Base-by-base conservation (phyloP, 2,329 filamentous ascomycete genomes). In the Aspergillus uvarum region DNA sequence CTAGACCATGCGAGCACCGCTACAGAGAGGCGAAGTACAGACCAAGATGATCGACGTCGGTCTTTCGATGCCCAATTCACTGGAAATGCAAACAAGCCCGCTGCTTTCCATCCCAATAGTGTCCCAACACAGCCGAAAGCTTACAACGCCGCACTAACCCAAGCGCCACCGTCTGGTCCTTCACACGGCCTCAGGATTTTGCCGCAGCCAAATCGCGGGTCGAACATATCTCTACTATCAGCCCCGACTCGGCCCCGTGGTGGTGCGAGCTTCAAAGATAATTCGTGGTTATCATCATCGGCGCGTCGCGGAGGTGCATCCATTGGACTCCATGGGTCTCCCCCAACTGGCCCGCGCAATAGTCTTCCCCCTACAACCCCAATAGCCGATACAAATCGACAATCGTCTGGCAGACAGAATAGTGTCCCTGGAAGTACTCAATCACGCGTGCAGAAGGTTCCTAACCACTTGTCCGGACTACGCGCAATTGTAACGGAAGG, bases 211-310 rank as follows among this genome's bases (percentile, higher is more conserved):
- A 72, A 64, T 65, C 77, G 79, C 14, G 72, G 72, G 10, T 68
- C 72, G 5, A 77, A 72, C 59, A 66, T 75, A 47, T 76, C 78
- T 31, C 61, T 80, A n/a, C 65, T 80, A 12, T 76, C 77, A 31
- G 80, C 79, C 24, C 80, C 80, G n/a, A 80, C 79, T 10, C 74
- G 79, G 14, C 80, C 80, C 49, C 78, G 79, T 38, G 79, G 79
- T 50, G 74, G 70, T 44, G 60, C 71, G 32, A 70, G 66, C 55
- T 70, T 72, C 22, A 71, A 76, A 57, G 72, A 75, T 19, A 70
- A 68, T 47, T 63, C 72, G 22, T 77, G 76, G 68, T 48, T 65
- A 49, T 64, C 72, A 22, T 61, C 68, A 32, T 67, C 74, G 11
- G 66, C 68, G 53, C 76, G 77, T 55, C 74, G 74, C 58, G 73